Percentiles rank a stretch among this genome's conserved stretches.
phyloP scores from a whole-genome alignment of 2,329 filamentous ascomycete genomes.

The Penicillium sp. region DNA sequence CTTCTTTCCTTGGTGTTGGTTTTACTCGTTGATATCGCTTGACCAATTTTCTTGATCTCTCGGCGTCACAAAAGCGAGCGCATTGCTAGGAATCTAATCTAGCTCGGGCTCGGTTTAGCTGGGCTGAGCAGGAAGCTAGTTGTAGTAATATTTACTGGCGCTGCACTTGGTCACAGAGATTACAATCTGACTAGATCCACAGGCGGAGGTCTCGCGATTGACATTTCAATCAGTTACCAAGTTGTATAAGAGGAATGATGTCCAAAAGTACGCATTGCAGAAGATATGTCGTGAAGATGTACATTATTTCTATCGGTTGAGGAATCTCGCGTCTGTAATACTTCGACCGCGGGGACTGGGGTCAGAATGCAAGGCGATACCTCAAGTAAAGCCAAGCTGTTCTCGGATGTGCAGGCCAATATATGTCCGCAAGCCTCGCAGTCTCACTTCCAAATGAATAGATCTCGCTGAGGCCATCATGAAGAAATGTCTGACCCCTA shows the following conservation, averaged over 20 bases:
- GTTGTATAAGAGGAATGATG: not conserved
- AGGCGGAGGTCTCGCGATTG: too few species aligned
- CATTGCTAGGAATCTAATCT: too few species aligned
- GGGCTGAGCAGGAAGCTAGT: too few species aligned
- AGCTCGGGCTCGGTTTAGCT: too few species aligned
- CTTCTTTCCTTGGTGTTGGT: not conserved
- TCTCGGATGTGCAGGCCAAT: slow-evolving; percentile 43
- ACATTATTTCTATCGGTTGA: slow-evolving; percentile 1
- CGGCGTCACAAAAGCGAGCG: not conserved
- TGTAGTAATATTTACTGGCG: too few species aligned
- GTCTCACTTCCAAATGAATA: not conserved
- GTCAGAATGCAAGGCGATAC: slow-evolving; percentile 35
- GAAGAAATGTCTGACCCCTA: slow-evolving; percentile 36
- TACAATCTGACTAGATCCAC: too few species aligned
- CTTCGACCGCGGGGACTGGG: slow-evolving; percentile 41
- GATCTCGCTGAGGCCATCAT: not conserved
- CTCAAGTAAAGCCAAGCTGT: slow-evolving; percentile 51
- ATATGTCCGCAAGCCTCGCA: slow-evolving; percentile 4
- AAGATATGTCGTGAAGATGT: not conserved
- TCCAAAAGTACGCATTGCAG: not conserved
- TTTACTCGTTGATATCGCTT: not conserved
- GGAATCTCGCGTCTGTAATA: slow-evolving; percentile 42
- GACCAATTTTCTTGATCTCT: not conserved
- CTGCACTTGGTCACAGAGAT: too few species aligned
- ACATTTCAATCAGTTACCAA: not conserved